phyloP scores from a whole-genome alignment of 805 yeast genomes.

The Teunomyces stri region DNA sequence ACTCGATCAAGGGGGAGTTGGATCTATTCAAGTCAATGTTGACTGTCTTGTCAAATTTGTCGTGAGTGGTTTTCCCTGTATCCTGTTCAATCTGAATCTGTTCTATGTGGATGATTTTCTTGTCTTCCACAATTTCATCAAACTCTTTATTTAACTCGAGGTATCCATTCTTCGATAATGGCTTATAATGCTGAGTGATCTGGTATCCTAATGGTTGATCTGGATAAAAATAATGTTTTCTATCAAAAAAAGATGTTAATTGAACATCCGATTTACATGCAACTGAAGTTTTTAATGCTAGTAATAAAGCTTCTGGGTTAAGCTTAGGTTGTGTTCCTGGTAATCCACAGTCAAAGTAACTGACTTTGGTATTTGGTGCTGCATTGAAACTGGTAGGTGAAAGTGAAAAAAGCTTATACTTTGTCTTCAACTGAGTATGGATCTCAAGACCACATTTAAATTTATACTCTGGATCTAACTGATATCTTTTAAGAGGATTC shows the following conservation, averaged over 20 bases:
- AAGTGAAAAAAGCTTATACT: constrained; percentile 71
- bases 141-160: constrained; percentile 46
- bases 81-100: constrained; percentile 95
- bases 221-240: constrained; percentile 94
- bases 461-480: constrained; percentile 17
- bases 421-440: constrained; percentile 83
- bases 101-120: constrained; percentile 55
- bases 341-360: constrained; percentile 78
- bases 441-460: constrained; percentile 89
- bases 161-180: constrained; percentile 70
- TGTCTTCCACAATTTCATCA: constrained; percentile 50
- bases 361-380: constrained; percentile 66
- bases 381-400: constrained; percentile 48
- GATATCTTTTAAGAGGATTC: constrained; percentile 5
- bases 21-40: constrained; percentile 80
- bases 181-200: constrained; percentile 83
- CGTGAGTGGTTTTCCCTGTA: constrained; percentile 77
- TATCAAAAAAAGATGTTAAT: constrained; percentile 66
- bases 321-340: constrained; percentile 92
- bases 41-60: constrained; percentile 32
- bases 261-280: constrained; percentile 64
- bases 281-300: constrained; percentile 70
- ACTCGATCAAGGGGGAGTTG: constrained; percentile 82
- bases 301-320: constrained; percentile 68
- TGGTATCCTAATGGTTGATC: constrained; percentile 97